These are phyloP conservation scores for Alternaria atra DNA, from an alignment of 2,329 filamentous ascomycete genomes.

Conservation along the genomic window DNA sequence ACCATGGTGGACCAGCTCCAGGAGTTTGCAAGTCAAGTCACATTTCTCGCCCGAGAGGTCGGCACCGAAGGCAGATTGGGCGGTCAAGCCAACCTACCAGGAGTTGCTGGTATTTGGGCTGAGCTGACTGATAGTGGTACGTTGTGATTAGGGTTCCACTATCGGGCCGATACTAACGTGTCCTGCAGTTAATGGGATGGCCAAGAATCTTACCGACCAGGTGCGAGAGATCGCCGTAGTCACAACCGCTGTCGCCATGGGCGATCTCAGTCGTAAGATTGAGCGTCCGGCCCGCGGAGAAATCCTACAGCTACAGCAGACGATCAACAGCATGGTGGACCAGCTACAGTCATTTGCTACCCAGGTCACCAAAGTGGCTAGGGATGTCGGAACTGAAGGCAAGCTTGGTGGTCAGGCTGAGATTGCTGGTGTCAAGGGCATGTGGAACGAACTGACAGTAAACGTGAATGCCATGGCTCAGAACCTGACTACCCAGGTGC, in stretches of 20 bases:
- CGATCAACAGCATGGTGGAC: slow-evolving; percentile 75
- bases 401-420: slow-evolving; percentile 70
- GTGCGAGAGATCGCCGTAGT: slow-evolving; percentile 98
- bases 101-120: slow-evolving; percentile 97
- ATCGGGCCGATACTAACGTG: slow-evolving; percentile 41
- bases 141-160: slow-evolving; percentile 31
- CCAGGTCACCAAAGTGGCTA: slow-evolving; percentile 70
- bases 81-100: slow-evolving; percentile 91
- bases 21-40: slow-evolving; percentile 96
- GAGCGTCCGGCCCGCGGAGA: slow-evolving; percentile 92
- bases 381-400: slow-evolving; percentile 71
- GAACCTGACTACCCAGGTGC: slow-evolving; percentile 62
- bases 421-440: slow-evolving; percentile 71
- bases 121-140: slow-evolving; percentile 76
- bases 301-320: slow-evolving; percentile 93
- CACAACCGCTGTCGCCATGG: slow-evolving; percentile 91
- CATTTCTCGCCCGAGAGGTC: slow-evolving; percentile 91
- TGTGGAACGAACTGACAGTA: slow-evolving; percentile 71
- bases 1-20: slow-evolving; percentile 99
- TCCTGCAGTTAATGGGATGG: slow-evolving; percentile 87
- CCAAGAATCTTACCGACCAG: slow-evolving; percentile 96
- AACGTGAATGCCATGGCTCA: slow-evolving; percentile 65
- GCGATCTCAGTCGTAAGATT: slow-evolving; percentile 95
- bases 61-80: slow-evolving; percentile 94
- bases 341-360: slow-evolving; percentile 72